phyloP scores from a whole-genome alignment of 306 rosid species.

The Vigna angularis region DNA sequence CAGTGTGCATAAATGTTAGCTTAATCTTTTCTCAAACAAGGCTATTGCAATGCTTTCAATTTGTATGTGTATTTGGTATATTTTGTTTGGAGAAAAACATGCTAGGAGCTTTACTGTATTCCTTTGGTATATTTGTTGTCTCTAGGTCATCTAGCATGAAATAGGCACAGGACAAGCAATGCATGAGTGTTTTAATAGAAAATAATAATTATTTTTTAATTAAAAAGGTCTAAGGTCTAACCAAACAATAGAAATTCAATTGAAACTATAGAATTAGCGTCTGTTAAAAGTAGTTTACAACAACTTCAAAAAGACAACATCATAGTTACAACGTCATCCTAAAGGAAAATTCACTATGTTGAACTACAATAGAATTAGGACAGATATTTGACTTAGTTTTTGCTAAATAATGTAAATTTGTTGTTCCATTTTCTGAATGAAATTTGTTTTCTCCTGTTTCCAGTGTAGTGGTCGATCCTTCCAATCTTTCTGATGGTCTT shows the following conservation, averaged over 20 bases:
- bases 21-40: background rate
- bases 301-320: constrained; percentile 18
- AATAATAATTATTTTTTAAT: constrained; percentile 14
- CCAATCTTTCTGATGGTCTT: constrained; percentile 79
- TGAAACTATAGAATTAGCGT: background rate
- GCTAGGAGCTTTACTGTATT: no score
- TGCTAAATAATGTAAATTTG: constrained; percentile 21
- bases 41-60: background rate
- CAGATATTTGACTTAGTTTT: constrained; percentile 17
- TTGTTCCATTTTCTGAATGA: constrained; percentile 29
- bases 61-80: background rate
- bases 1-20: background rate
- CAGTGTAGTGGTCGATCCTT: constrained; percentile 91
- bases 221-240: background rate
- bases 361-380: background rate
- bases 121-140: background rate
- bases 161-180: background rate
- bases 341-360: background rate
- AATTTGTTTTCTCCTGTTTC: constrained; percentile 43
- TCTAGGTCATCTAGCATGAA: background rate
- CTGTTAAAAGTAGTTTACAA: constrained; percentile 9
- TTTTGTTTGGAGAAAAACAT: no score
- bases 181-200: background rate
- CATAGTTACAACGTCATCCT: constrained; percentile 9
- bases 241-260: background rate